phyloP scores from a whole-genome alignment of 202 grass and related monocot genomes.

The Saccharum hybrid region DNA sequence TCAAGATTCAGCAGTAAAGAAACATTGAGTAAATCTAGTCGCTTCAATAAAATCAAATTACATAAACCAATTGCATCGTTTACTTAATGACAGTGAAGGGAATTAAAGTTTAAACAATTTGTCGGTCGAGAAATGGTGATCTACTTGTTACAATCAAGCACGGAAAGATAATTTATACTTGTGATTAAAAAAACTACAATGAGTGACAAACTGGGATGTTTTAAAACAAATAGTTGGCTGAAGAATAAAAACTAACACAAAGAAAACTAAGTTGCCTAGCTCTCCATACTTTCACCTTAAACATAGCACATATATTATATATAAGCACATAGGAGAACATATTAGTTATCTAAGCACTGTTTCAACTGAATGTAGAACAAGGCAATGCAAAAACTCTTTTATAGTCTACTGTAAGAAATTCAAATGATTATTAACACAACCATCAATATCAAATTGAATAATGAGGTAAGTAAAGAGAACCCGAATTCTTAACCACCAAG shows the following conservation, averaged over 20 bases:
- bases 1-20: slow-evolving; percentile 21
- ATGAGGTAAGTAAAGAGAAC: not conserved
- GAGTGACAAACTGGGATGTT: not conserved
- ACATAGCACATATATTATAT: not conserved
- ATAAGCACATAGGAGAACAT: not conserved
- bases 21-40: slow-evolving; percentile 12
- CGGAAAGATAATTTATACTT: slow-evolving; percentile 2
- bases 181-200: slow-evolving; percentile 1
- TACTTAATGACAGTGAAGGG: slow-evolving; percentile 12
- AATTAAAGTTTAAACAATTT: slow-evolving; percentile 24
- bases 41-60: slow-evolving; percentile 17
- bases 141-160: slow-evolving; percentile 5
- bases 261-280: not conserved
- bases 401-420: slow-evolving; percentile 18
- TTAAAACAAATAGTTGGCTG: slow-evolving; percentile 9
- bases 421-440: not conserved
- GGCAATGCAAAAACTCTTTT: not conserved
- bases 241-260: slow-evolving; percentile 19
- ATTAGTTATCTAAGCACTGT: not conserved
- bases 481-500: not conserved
- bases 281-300: not conserved
- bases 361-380: not conserved
- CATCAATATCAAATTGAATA: not conserved
- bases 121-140: not conserved
- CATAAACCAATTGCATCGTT: slow-evolving; percentile 11